Evolutionary conservation across 345 rosid genomes (phyloP).

Genomic region (Citrus hindsii): DNA sequence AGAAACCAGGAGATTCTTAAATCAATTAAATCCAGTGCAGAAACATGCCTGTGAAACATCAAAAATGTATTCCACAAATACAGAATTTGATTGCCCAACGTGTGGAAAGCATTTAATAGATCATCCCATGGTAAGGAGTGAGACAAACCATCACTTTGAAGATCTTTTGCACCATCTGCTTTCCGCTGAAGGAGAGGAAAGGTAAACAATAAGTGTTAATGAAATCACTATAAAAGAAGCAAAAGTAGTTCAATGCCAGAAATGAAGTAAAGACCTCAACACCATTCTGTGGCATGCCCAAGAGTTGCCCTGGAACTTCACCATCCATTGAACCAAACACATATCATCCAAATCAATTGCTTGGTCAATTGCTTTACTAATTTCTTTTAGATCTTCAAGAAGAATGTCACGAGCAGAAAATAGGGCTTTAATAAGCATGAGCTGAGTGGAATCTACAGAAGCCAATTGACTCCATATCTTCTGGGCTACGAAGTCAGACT

Average conservation of each 20-base stretch:
- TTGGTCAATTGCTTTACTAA: slow-evolving; percentile 57
- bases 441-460: slow-evolving; percentile 41
- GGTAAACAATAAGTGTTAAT: slow-evolving; percentile 2
- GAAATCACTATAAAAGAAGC: neutral
- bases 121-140: slow-evolving; percentile 46
- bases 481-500: slow-evolving; percentile 19
- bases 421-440: slow-evolving; percentile 60
- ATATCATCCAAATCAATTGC: slow-evolving; percentile 51
- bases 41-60: slow-evolving; percentile 74
- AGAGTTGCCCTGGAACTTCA: slow-evolving; percentile 39
- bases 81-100: slow-evolving; percentile 55
- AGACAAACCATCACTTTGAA: slow-evolving; percentile 39
- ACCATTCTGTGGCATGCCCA: slow-evolving; percentile 57
- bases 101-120: slow-evolving; percentile 41
- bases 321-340: slow-evolving; percentile 26
- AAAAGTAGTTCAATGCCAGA: slow-evolving; percentile 11
- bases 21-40: neutral
- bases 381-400: slow-evolving; percentile 59
- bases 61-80: slow-evolving; percentile 80
- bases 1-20: neutral
- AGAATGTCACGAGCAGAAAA: slow-evolving; percentile 55
- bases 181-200: slow-evolving; percentile 39
- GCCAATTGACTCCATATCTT: slow-evolving; percentile 48
- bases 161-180: slow-evolving; percentile 33
- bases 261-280: slow-evolving; percentile 75